These are phyloP conservation scores for Yamadazyma sp. DNA, from an alignment of 1,139 yeast genomes.

Conservation along the genomic window DNA sequence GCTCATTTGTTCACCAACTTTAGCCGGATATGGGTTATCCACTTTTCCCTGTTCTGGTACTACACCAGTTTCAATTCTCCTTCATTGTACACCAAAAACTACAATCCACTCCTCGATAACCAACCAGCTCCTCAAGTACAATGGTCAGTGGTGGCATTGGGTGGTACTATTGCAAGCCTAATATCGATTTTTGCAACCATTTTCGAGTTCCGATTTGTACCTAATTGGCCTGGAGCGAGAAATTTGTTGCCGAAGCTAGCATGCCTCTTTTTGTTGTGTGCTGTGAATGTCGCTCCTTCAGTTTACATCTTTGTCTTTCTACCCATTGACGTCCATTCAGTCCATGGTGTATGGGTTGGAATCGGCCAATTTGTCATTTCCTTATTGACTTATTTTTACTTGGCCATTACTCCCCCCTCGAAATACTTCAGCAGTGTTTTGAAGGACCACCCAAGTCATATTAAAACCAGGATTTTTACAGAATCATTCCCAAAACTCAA, in stretches of 20 bases:
- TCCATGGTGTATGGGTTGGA: slow-evolving; percentile 51
- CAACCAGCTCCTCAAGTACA: slow-evolving; percentile 66
- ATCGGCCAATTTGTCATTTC: slow-evolving; percentile 62
- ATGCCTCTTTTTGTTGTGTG: slow-evolving; percentile 41
- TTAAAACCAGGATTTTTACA: slow-evolving; percentile 9
- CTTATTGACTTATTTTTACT: slow-evolving; percentile 56
- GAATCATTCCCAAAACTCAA: slow-evolving; percentile 50
- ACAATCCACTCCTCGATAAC: slow-evolving; percentile 56
- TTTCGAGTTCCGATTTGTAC: slow-evolving; percentile 65
- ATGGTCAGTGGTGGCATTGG: slow-evolving; percentile 65
- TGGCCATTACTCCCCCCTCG: slow-evolving; percentile 55
- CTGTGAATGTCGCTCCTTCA: slow-evolving; percentile 60
- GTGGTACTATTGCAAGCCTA: slow-evolving; percentile 68
- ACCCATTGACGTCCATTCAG: slow-evolving; percentile 52
- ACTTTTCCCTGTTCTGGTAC: slow-evolving; percentile 76
- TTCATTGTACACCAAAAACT: slow-evolving; percentile 65
- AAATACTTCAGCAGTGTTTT: slow-evolving; percentile 38
- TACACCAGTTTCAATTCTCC: slow-evolving; percentile 80
- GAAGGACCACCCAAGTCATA: slow-evolving; percentile 2
- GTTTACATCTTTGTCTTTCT: slow-evolving; percentile 56
- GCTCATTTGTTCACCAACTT: slow-evolving; percentile 73
- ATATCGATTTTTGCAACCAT: slow-evolving; percentile 63
- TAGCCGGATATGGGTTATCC: slow-evolving; percentile 82
- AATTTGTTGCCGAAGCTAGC: slow-evolving; percentile 45
- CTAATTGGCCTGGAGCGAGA: slow-evolving; percentile 69